Evolutionary conservation across 495 filamentous ascomycete genomes (phyloP).

Genomic region (Xylaria flabelliformis): DNA sequence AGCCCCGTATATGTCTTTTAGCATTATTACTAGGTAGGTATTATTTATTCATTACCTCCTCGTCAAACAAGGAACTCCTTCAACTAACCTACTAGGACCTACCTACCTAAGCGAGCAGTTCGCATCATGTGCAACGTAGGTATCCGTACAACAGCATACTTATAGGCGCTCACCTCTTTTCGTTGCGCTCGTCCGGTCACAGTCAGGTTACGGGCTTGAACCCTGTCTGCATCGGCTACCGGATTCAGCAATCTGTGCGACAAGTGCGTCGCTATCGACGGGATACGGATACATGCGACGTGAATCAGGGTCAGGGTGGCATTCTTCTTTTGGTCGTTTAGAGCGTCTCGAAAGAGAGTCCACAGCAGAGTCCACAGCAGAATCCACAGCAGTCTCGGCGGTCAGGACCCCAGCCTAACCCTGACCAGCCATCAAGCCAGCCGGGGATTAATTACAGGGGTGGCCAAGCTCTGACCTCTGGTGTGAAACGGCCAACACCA

Average conservation of each 20-base stretch:
- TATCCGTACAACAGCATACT: conserved; percentile 2
- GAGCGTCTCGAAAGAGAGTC: conserved; percentile 54
- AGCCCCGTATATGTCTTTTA: not conserved
- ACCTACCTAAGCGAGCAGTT: conserved; percentile 25
- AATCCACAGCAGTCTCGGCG: conserved; percentile 27
- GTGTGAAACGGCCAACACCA: conserved; percentile 20
- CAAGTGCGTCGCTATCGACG: conserved; percentile 21
- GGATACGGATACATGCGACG: conserved; percentile 51
- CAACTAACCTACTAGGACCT: not conserved
- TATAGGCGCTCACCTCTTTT: conserved; percentile 22
- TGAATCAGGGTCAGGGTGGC: conserved; percentile 49
- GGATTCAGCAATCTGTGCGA: conserved; percentile 29
- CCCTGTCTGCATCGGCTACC: conserved; percentile 25
- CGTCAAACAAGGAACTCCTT: not conserved
- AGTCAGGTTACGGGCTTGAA: conserved; percentile 20
- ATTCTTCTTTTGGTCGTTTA: conserved; percentile 30
- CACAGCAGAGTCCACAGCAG: conserved; percentile 31
- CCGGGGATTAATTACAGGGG: conserved; percentile 19
- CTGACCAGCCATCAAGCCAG: conserved; percentile 37
- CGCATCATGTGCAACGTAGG: conserved; percentile 17
- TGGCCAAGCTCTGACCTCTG: conserved; percentile 21
- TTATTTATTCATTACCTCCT: not conserved
- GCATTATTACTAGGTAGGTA: not conserved
- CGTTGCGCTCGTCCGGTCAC: conserved; percentile 18
- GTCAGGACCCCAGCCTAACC: conserved; percentile 33